Evolutionary conservation across 1,284 basidiomycete species (phyloP).

Genomic region (Ceraceosorus guamensis): DNA sequence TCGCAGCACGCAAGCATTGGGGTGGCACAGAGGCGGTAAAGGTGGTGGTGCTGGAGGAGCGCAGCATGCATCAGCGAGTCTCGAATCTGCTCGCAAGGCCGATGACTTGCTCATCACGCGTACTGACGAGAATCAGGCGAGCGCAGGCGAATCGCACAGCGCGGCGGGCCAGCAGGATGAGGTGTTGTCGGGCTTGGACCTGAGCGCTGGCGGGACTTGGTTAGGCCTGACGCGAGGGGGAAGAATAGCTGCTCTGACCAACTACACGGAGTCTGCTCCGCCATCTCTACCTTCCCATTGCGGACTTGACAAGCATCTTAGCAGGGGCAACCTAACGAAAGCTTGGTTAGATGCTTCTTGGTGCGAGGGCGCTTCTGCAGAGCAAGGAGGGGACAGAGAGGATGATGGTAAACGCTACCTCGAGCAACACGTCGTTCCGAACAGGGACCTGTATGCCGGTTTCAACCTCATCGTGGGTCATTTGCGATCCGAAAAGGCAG

Average conservation of each 20-base stretch:
- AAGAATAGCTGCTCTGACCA: slow-evolving; percentile 28
- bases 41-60: too few relatives aligned
- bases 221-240: slow-evolving; percentile 26
- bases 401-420: too few relatives aligned
- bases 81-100: too few relatives aligned
- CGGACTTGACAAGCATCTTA: slow-evolving; percentile 16
- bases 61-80: too few relatives aligned
- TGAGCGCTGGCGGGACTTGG: slow-evolving; percentile 36
- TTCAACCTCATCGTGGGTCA: neutral
- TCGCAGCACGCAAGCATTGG: neutral
- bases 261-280: slow-evolving; percentile 25
- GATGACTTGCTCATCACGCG: too few relatives aligned
- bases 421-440: too few relatives aligned
- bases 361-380: neutral
- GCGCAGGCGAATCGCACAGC: too few relatives aligned
- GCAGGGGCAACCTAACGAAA: slow-evolving; percentile 21
- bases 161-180: neutral
- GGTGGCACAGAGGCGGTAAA: neutral
- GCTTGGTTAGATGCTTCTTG: slow-evolving; percentile 17
- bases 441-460: neutral
- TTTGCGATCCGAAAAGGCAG: too few relatives aligned
- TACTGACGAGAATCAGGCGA: too few relatives aligned
- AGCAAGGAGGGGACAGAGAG: too few relatives aligned
- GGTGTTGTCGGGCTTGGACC: neutral
- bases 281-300: slow-evolving; percentile 12